Evolutionary conservation across 352 stramenopile genomes (phyloP), one percentile per base, ranked within the genome.

Genomic region (Pilasporangium apinafurcum): DNA sequence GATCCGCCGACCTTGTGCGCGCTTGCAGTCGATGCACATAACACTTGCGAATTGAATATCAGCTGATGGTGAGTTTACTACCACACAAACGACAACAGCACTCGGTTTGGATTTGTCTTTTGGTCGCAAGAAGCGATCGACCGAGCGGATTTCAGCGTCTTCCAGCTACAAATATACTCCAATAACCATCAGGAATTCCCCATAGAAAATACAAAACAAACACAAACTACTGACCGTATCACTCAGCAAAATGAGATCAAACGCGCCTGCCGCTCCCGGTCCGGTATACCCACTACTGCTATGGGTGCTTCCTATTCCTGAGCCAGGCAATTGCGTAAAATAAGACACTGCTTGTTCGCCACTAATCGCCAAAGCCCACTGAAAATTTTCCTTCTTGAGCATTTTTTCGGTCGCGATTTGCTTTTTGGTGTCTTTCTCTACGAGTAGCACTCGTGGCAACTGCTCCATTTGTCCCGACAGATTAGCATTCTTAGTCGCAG

Each of bases 331-430:
- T 2, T 59, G 63, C 40, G 72, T 68, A 44, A 80, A 67, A 44
- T 62, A 68, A 1, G 64, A 55, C 10, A 77, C 56, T 5, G 67
- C 73, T 24, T 86, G 73, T 42, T 86, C 72, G 2, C 67, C 70
- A 28, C 59, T 72, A 46, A 66, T 69, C 6, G 74, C 68, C 2
- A 90, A 47, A 38, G 86, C 77, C 77, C 77, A 90, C 20, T 70
- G 59, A 42, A 87, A 87, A 7, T 55, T 52, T 37, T 87, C 72
- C 28, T 81, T 82, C 20, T 59, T 62, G 7, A 90, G 52, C 5
- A 75, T 37, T 36, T 73, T 86, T 45, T 90, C 77, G 21, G 62
- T 63, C 6, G 56, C 51, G 24, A 90, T 24, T 28, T 87, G 75
- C 40, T 78, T 68, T 24, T 83, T 84, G 2, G 61, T 60, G 27